Conservation (phyloP, 75 land plant species). For the Gnetum montanum region DNA sequence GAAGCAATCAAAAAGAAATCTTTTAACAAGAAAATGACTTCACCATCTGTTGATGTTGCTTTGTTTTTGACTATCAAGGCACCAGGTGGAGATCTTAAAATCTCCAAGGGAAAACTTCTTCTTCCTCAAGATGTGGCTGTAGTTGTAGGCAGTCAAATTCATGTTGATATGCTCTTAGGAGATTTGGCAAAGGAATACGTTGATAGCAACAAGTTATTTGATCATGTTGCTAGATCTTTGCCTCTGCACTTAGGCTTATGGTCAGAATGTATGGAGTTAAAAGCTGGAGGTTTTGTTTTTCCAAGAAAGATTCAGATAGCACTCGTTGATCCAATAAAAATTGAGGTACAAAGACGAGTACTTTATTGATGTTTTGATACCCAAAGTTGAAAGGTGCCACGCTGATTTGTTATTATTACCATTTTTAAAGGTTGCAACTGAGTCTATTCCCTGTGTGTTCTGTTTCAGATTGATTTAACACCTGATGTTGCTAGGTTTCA, state of each 20-base stretch:
- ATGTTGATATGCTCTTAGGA: constrained; percentile 20
- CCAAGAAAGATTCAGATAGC: constrained; percentile 9
- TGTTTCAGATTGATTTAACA: constrained; percentile 33
- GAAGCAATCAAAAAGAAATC: constrained; percentile 4
- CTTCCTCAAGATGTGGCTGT: constrained; percentile 27
- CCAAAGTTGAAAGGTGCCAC: not conserved
- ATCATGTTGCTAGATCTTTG: constrained; percentile 1
- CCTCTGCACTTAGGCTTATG: constrained; percentile 18
- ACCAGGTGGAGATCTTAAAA: constrained; percentile 18
- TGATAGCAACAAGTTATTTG: constrained; percentile 6
- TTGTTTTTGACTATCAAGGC: constrained; percentile 15
- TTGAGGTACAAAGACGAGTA: constrained; percentile 34
- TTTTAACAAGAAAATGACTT: not conserved
- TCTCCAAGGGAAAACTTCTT: constrained; percentile 18
- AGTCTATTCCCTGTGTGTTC: not conserved
- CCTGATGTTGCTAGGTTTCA: constrained; percentile 26
- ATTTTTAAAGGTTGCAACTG: too few species aligned
- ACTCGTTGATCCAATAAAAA: constrained; percentile 24
- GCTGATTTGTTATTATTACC: too few species aligned
- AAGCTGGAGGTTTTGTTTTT: constrained; percentile 22
- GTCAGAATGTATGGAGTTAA: constrained; percentile 29
- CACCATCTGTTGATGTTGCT: constrained; percentile 5
- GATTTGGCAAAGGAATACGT: constrained; percentile 13
- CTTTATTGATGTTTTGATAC: not conserved
- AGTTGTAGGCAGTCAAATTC: constrained; percentile 16